Conservation (phyloP, 495 filamentous ascomycete species). For the Penicillium lividum region DNA sequence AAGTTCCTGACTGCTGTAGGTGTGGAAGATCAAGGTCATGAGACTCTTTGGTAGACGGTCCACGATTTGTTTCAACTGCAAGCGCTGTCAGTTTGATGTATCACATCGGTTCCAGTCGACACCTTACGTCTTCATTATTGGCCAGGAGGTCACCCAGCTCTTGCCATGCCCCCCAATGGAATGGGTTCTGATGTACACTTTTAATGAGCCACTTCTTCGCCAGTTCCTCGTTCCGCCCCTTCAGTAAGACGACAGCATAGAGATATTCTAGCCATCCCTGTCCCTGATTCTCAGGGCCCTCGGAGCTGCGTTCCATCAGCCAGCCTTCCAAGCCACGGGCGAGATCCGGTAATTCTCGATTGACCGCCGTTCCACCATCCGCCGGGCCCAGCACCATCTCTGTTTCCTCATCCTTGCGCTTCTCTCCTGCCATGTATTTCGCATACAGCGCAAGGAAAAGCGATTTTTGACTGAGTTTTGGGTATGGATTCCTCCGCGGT, state of each 20-base stretch:
- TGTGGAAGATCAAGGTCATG: conserved; percentile 89
- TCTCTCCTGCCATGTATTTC: conserved; percentile 90
- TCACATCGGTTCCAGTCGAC: conserved; percentile 16
- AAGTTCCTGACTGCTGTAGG: conserved; percentile 85
- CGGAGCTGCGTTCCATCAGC: conserved; percentile 63
- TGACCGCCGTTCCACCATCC: conserved; percentile 78
- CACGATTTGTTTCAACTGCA: conserved; percentile 57
- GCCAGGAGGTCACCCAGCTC: conserved; percentile 77
- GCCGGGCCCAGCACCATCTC: conserved; percentile 97
- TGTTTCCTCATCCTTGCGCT: conserved; percentile 91
- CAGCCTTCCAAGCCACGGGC: conserved; percentile 74
- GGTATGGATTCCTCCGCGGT: conserved; percentile 42
- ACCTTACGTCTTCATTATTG: conserved; percentile 77
- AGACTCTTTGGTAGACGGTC: conserved; percentile 80
- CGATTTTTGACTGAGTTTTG: conserved; percentile 77
- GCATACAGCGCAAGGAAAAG: conserved; percentile 93
- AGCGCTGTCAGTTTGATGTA: conserved; percentile 17
- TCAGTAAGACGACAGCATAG: conserved; percentile 86
- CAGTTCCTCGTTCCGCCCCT: conserved; percentile 81
- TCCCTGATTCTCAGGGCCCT: conserved; percentile 61
- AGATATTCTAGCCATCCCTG: conserved; percentile 97
- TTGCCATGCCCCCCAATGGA: conserved; percentile 96
- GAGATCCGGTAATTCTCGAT: conserved; percentile 77
- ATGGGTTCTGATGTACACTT: conserved; percentile 83
- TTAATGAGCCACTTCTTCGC: conserved; percentile 80